A percentile compares a stretch with the other conserved stretches of the same genome.
These are phyloP conservation scores for Mucor irregularis DNA, from an alignment of 371 early-diverging fungal genomes.

Conservation along the genomic window DNA sequence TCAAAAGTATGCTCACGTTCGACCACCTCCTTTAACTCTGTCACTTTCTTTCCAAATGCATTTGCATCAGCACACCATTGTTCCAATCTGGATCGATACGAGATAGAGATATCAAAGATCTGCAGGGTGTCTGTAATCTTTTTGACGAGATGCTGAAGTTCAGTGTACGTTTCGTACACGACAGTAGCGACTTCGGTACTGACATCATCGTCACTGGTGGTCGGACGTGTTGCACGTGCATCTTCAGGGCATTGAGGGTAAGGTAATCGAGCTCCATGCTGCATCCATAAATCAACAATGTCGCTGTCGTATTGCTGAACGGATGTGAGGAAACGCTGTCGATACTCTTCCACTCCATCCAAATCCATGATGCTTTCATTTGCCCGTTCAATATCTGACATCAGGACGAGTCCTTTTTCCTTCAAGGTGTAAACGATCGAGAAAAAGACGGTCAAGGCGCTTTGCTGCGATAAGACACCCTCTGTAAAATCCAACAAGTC, in stretches of 20 bases:
- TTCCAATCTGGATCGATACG: constrained; percentile 1
- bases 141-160: constrained; percentile 23
- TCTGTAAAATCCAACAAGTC: constrained; percentile 22
- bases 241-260: constrained; percentile 36
- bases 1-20: neutral
- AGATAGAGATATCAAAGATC: neutral
- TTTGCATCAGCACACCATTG: constrained; percentile 1
- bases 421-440: constrained; percentile 1
- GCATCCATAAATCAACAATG: constrained; percentile 21
- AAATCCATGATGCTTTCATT: constrained; percentile 1
- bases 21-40: neutral
- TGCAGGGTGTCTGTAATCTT: constrained; percentile 15
- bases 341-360: neutral
- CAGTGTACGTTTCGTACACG: constrained; percentile 23
- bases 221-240: constrained; percentile 29
- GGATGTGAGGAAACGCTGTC: neutral
- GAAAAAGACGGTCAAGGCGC: constrained; percentile 15
- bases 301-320: constrained; percentile 15
- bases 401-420: constrained; percentile 1
- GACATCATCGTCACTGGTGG: constrained; percentile 34
- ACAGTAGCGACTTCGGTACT: constrained; percentile 20
- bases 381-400: constrained; percentile 13
- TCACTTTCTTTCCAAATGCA: neutral
- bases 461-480: constrained; percentile 27
- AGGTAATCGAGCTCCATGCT: constrained; percentile 22